A percentile compares a stretch with the other conserved stretches of the same genome.
Evolutionary conservation across 1,139 yeast genomes (phyloP).

Genomic region (Yamadazyma friedrichii): DNA sequence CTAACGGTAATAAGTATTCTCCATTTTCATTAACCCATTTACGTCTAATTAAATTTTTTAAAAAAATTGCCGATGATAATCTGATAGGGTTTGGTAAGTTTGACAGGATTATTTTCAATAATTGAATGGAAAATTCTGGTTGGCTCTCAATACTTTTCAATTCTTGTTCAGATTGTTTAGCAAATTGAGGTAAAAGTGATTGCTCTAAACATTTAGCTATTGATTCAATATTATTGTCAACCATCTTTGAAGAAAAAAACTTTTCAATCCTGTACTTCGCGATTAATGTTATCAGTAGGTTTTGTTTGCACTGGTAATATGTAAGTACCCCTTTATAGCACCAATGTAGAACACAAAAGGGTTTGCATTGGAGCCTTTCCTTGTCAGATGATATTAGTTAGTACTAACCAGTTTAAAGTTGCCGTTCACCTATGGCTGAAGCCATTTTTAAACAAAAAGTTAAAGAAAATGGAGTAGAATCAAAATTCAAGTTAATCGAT

Average conservation of each 20-base stretch:
- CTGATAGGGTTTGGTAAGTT: conserved; percentile 56
- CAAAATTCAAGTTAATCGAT: conserved; percentile 57
- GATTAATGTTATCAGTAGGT: conserved; percentile 56
- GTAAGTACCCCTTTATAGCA: conserved; percentile 37
- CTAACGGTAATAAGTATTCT: conserved; percentile 56
- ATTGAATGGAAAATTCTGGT: conserved; percentile 71
- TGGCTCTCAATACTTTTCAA: conserved; percentile 60
- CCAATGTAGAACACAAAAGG: too few relatives aligned
- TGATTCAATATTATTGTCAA: conserved; percentile 38
- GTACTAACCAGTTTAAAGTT: conserved; percentile 33
- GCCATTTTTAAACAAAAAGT: conserved; percentile 79
- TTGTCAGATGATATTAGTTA: too few relatives aligned
- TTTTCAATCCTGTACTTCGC: conserved; percentile 1
- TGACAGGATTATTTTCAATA: conserved; percentile 73
- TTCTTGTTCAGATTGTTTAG: conserved; percentile 60
- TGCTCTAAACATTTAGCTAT: conserved; percentile 48
- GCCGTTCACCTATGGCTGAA: conserved; percentile 99
- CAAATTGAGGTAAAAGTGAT: conserved; percentile 48
- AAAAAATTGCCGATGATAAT: conserved; percentile 86
- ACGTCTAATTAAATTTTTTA: conserved; percentile 81
- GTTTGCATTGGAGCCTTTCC: too few relatives aligned
- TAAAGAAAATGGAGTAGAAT: conserved; percentile 39
- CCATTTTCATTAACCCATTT: conserved; percentile 94
- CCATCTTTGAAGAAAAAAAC: conserved; percentile 23
- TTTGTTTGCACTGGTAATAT: conserved; percentile 93